Evolutionary conservation across 139 green algal genomes (phyloP), one percentile per base, ranked within the genome.

Genomic region (Micractinium conductrix): DNA sequence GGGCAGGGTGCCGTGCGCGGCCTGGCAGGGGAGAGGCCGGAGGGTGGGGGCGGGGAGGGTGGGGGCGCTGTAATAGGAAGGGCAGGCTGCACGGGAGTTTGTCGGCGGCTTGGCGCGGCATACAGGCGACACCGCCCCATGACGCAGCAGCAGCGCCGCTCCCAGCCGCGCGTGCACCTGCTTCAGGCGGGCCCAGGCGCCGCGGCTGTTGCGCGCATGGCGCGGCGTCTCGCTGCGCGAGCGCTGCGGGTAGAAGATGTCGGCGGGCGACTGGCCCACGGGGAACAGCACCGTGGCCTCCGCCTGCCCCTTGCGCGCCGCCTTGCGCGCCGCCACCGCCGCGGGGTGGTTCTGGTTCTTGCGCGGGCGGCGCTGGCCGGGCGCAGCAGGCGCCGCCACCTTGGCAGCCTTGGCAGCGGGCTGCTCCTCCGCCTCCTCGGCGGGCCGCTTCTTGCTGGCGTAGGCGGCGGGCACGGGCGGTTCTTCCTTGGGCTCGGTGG

Each of bases 1-100:
- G 1, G 85, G 85, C 38, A 88, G 68, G 40, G 63, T 88, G 67
- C 85, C 85, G 35, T 85, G 76, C 40, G 85, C 85, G 2, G 85
- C 85, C 74, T 88, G 85, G 58, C 21, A 30, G 3, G 14, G n/a
- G 1, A 22, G 2, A 5, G 37, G 24, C 1, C 8, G n/a, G 1
- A 38, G 21, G 2, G 67, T 74, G 7, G 22, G 40, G 8, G 37
- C 40, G 40, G 48, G 48, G 48, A 58, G 10, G 48, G 48, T 14
- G 48, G 48, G 48, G 48, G 12, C 10, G 48, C 53, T 21, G 19
- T 16, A 62, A 62, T n/a, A n/a, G n/a, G n/a, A n/a, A n/a, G n/a
- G n/a, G n/a, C n/a, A n/a, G n/a, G n/a, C n/a, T n/a, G n/a, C n/a
- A n/a, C n/a, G n/a, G n/a, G n/a, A n/a, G n/a, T n/a, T n/a, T n/a